Conservation (phyloP, 345 rosid genomes). For the Populus ilicifolia region DNA sequence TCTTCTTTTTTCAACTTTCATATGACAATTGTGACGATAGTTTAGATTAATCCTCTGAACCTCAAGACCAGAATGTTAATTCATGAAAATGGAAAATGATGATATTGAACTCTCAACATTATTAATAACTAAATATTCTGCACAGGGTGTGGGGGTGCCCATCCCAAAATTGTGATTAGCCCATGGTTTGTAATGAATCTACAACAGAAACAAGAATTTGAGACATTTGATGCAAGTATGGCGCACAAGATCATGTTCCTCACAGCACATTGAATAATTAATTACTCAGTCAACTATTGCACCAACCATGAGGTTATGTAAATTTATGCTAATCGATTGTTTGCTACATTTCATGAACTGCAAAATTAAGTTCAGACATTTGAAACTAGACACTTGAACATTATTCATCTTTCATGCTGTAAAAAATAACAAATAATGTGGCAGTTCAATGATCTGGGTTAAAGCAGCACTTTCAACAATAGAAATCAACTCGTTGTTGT, state of each 20-base stretch:
- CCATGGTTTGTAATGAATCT: not conserved
- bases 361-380: not conserved
- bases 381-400: not conserved
- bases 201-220: not conserved
- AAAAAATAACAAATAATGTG: not conserved
- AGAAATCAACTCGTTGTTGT: not conserved
- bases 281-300: not conserved
- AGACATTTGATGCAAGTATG: not conserved
- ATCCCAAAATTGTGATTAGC: not conserved
- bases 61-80: not conserved
- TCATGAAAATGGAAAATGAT: not conserved
- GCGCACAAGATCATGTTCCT: not conserved
- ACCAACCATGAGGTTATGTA: not conserved
- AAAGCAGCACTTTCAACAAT: not conserved
- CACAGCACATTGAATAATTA: not conserved
- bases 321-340: not conserved
- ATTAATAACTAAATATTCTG: not conserved
- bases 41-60: not conserved
- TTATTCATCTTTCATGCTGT: not conserved
- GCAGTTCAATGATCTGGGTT: not conserved
- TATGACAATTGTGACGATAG: not conserved
- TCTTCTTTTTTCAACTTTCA: not conserved
- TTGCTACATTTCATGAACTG: not conserved
- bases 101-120: not conserved
- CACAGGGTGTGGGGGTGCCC: not conserved